Percentiles rank a stretch among this genome's conserved stretches.
Evolutionary conservation across 768 basidiomycete genomes (phyloP).

Genomic region (Tricholoma saponaceum): DNA sequence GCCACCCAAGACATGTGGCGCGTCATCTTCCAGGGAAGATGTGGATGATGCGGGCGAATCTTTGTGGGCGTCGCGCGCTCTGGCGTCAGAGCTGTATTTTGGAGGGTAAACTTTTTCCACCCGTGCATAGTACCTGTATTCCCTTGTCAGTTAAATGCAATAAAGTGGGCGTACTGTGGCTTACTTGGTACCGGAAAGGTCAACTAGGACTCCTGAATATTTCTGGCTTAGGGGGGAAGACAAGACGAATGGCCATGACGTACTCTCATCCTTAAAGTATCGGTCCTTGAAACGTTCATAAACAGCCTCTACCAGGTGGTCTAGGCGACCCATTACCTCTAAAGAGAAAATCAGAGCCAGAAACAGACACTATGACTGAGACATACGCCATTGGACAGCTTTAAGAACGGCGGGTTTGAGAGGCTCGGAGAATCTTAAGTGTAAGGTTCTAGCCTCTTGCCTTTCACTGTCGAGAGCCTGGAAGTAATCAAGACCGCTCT

Average conservation of each 20-base stretch:
- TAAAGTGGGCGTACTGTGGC: slow-evolving; percentile 16
- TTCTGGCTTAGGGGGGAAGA: slow-evolving; percentile 10
- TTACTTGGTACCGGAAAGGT: slow-evolving; percentile 83
- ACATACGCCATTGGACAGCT: slow-evolving; percentile 96
- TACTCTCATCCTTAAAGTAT: slow-evolving; percentile 89
- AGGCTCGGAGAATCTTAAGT: slow-evolving; percentile 87
- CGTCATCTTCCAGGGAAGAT: slow-evolving; percentile 39
- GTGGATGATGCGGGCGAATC: slow-evolving; percentile 40
- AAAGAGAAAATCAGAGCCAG: slow-evolving; percentile 18
- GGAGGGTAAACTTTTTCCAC: slow-evolving; percentile 78
- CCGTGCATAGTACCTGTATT: slow-evolving; percentile 70
- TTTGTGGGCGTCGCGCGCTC: slow-evolving; percentile 47
- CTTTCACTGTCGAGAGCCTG: slow-evolving; percentile 90
- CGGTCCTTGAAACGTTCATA: slow-evolving; percentile 96
- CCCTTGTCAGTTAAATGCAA: slow-evolving; percentile 13
- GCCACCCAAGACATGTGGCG: slow-evolving; percentile 67
- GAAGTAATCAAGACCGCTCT: slow-evolving; percentile 91
- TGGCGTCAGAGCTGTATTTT: slow-evolving; percentile 41
- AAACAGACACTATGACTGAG: slow-evolving; percentile 16
- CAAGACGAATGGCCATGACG: slow-evolving; percentile 28
- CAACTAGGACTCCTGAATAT: slow-evolving; percentile 73
- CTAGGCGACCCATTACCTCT: slow-evolving; percentile 97
- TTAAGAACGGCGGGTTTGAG: slow-evolving; percentile 89
- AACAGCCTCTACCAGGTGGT: slow-evolving; percentile 91
- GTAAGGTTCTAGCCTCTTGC: slow-evolving; percentile 84